phyloP scores from a whole-genome alignment of 192 early-diverging fungal species.

The Spizellomyces punctatus region DNA sequence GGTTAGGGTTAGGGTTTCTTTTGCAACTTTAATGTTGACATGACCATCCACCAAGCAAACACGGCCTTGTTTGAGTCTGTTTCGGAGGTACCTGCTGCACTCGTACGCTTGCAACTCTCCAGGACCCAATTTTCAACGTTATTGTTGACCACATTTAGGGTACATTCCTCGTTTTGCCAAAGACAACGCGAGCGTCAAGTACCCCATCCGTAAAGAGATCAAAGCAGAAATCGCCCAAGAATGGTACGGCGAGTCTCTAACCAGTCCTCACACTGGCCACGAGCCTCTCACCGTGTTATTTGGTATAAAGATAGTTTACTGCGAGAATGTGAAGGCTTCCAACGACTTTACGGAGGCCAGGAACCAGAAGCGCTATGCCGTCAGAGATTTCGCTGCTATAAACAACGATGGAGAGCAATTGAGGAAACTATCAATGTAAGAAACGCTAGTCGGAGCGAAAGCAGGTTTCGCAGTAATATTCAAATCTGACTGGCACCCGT shows the following conservation, averaged over 20 bases:
- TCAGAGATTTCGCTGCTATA: not conserved
- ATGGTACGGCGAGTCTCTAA: not conserved
- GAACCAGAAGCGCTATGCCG: conserved; percentile 57
- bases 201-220: not conserved
- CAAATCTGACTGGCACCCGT: not conserved
- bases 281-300: not conserved
- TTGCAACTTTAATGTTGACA: no score
- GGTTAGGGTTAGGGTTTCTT: no score
- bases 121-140: not conserved
- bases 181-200: not conserved
- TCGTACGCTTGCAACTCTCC: not conserved
- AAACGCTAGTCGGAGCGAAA: not conserved
- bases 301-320: not conserved
- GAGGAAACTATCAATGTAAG: conserved; percentile 22
- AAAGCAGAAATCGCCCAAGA: not conserved
- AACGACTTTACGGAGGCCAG: conserved; percentile 56
- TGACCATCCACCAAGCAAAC: no score
- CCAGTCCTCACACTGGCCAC: not conserved
- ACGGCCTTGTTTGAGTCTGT: not conserved
- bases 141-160: not conserved
- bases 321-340: conserved; percentile 55
- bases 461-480: not conserved
- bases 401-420: conserved; percentile 7
- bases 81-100: not conserved
- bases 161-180: conserved; percentile 12